Base-by-base conservation (phyloP, 768 basidiomycete species). In the Psilocybe azurescens region DNA sequence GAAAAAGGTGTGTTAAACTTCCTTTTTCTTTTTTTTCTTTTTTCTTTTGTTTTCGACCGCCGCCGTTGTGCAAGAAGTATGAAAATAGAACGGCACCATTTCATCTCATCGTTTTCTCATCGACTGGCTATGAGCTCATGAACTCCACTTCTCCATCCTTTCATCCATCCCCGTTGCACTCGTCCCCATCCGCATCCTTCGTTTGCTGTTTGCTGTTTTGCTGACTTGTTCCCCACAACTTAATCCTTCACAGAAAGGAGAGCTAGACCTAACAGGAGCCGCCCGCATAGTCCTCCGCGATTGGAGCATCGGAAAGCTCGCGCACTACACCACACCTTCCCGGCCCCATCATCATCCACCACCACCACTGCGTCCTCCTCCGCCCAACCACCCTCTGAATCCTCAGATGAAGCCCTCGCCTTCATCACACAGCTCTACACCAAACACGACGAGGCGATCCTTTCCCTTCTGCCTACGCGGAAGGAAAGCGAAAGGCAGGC, bases 271-370 rank as follows among this genome's bases (percentile, higher is more conserved):
- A 53, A 81, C 84, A 3, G 86, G 86, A 46, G 93, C 95, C 3
- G 89, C 91, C 14, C 88, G 91, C 20, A 81, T 90, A 60, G 81
- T 97, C 39, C 81, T 97, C 48, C 87, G 90, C 9, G 94, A 97
- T 76, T 97, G 95, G 95, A 86, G 81, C 61, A 82, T 80, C 6
- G 89, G 90, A 55, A 89, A 85, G 64, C 81, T 97, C 68, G 83
- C 86, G 28, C 85, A 90, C 62, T 95, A 91, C 76, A 87, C 90
- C 5, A 74, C 79, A 51, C 89, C 90, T 1, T 78, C 83, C 50
- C 74, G 0, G 52, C 65, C 2, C 62, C 61, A n/a, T n/a, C n/a
- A 33, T 49, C 61, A n/a, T n/a, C n/a, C n/a, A n/a, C n/a, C n/a
- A n/a, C n/a, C n/a, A n/a, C n/a, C n/a, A n/a, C n/a, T 10, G 49